Conservation (phyloP, 495 filamentous ascomycete genomes). For the Talaromyces trachyspermus region DNA sequence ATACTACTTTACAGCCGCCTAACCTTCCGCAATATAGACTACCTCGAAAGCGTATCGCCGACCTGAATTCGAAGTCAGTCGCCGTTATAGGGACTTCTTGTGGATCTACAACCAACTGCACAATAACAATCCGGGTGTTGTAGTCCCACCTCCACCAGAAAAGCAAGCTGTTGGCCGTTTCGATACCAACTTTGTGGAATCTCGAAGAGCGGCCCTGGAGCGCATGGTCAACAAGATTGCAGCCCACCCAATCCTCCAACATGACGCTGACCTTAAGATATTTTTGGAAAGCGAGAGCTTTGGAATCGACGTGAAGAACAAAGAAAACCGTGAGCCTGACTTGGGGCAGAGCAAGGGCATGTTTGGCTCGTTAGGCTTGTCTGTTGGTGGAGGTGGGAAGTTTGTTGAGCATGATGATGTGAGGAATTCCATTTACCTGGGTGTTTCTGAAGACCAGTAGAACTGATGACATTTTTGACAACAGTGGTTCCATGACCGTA, state of each 20-base stretch:
- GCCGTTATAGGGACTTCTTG: constrained; percentile 91
- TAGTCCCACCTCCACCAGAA: constrained; percentile 93
- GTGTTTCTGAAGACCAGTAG: constrained; percentile 4
- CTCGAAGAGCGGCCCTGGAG: constrained; percentile 80
- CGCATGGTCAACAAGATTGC: constrained; percentile 96
- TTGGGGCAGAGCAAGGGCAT: constrained; percentile 88
- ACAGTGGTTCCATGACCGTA: constrained; percentile 96
- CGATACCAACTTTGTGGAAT: constrained; percentile 94
- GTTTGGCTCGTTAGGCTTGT: constrained; percentile 75
- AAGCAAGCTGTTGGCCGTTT: constrained; percentile 97
- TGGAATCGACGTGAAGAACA: constrained; percentile 94
- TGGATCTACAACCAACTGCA: constrained; percentile 96
- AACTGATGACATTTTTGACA: constrained; percentile 1
- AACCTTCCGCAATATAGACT: constrained; percentile 49
- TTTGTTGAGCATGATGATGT: constrained; percentile 98
- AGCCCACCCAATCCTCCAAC: constrained; percentile 81
- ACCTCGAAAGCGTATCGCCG: constrained; percentile 92
- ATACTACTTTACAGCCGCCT: constrained; percentile 10
- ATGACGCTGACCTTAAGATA: constrained; percentile 88
- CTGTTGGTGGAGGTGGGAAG: constrained; percentile 65
- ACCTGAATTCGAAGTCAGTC: constrained; percentile 82
- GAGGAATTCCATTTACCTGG: constrained; percentile 31
- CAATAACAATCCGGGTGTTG: constrained; percentile 87
- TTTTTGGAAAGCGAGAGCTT: constrained; percentile 95
- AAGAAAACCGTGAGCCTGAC: constrained; percentile 82